Percentiles rank a stretch among this genome's conserved stretches.
Conservation (phyloP, 331 rosid genomes). For the Quercus tomentella region DNA sequence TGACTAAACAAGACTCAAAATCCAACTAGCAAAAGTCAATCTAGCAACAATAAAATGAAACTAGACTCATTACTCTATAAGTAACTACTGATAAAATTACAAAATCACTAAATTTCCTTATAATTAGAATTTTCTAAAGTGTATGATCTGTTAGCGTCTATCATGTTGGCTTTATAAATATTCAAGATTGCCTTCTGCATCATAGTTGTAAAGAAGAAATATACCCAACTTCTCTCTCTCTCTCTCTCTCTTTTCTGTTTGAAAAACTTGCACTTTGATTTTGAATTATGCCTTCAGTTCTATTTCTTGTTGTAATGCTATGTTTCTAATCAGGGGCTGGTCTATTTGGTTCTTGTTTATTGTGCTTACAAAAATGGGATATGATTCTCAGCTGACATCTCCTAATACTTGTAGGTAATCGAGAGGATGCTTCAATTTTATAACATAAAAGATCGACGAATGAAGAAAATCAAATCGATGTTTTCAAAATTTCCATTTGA, state of each 20-base stretch:
- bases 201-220: background rate
- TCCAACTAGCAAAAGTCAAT: no score
- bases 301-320: background rate
- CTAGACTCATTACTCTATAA: no score
- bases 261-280: background rate
- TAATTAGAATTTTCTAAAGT: background rate
- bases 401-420: constrained; percentile 54
- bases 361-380: constrained; percentile 2
- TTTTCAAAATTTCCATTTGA: constrained; percentile 56
- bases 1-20: no score
- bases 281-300: background rate
- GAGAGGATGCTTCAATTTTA: constrained; percentile 64
- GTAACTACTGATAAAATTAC: no score
- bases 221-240: background rate
- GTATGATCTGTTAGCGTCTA: background rate
- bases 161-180: background rate
- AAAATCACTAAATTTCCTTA: no score
- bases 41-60: no score
- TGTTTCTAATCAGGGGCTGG: background rate
- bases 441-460: constrained; percentile 15
- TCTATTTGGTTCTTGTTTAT: background rate
- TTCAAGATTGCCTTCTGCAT: background rate
- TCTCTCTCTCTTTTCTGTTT: background rate
- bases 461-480: constrained; percentile 24
- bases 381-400: background rate